phyloP scores from a whole-genome alignment of 2,329 filamentous ascomycete species.

The Phialemonium atrogriseum region DNA sequence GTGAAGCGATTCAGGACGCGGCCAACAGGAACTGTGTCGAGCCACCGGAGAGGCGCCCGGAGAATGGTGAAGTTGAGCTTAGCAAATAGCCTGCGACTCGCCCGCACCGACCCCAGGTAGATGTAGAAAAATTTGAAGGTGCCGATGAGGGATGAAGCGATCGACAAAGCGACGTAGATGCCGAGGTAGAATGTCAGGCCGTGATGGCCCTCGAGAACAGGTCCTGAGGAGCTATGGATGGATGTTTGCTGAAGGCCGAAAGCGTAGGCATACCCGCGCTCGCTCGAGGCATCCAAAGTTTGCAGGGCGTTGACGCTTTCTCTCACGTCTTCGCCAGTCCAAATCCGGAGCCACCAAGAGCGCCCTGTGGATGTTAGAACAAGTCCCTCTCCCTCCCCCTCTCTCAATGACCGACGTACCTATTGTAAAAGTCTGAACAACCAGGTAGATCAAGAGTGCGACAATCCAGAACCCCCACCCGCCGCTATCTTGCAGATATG shows the following conservation, averaged over 20 bases:
- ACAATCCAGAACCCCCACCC: constrained; percentile 52
- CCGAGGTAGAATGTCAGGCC: constrained; percentile 56
- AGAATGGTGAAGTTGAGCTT: constrained; percentile 59
- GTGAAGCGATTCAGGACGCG: constrained; percentile 73
- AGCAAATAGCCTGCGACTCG: constrained; percentile 61
- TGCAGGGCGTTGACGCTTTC: constrained; percentile 14
- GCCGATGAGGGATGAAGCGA: constrained; percentile 47
- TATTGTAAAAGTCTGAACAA: constrained; percentile 45
- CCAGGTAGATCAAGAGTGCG: constrained; percentile 44
- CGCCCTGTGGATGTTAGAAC: constrained; percentile 29
- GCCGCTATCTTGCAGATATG: constrained; percentile 60
- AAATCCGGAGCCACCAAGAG: constrained; percentile 57
- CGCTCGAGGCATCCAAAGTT: constrained; percentile 18
- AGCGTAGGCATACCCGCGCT: constrained; percentile 33
- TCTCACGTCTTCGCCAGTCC: constrained; percentile 42
- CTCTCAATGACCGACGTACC: constrained; percentile 33
- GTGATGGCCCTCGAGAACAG: constrained; percentile 20
- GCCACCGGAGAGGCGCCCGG: constrained; percentile 66
- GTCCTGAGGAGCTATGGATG: constrained; percentile 26
- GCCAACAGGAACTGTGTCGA: constrained; percentile 72
- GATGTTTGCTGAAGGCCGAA: constrained; percentile 38
- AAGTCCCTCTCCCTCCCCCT: too few relatives aligned
- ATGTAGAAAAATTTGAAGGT: constrained; percentile 56
- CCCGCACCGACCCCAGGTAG: constrained; percentile 56
- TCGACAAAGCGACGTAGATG: constrained; percentile 56